Evolutionary conservation across 1,284 basidiomycete species (phyloP).

Genomic region (Dichomitus squalens): DNA sequence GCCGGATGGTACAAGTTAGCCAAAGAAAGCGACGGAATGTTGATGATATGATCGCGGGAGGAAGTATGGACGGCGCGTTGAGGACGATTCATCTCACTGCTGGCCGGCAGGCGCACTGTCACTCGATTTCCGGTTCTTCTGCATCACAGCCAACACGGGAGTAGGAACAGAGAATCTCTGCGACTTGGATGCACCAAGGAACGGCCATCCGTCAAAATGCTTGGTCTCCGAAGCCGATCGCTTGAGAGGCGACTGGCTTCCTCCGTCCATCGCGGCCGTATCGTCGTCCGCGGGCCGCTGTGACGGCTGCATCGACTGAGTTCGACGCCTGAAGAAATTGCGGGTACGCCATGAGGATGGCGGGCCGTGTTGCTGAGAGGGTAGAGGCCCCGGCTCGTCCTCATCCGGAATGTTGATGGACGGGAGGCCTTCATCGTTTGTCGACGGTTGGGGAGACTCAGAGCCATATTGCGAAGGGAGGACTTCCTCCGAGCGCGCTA

Average conservation of each 20-base stretch:
- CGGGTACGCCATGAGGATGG: slow-evolving; percentile 18
- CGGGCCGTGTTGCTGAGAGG: slow-evolving; percentile 13
- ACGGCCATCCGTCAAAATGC: slow-evolving; percentile 32
- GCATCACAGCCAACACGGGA: slow-evolving; percentile 16
- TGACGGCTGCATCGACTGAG: slow-evolving; percentile 29
- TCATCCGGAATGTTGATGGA: slow-evolving; percentile 29
- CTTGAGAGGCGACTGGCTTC: slow-evolving; percentile 10
- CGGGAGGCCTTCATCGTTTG: slow-evolving; percentile 11
- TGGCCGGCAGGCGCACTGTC: slow-evolving; percentile 18
- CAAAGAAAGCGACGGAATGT: not conserved
- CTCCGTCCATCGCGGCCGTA: not conserved
- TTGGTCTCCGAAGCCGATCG: slow-evolving; percentile 25
- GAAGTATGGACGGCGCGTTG: not conserved
- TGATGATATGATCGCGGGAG: not conserved
- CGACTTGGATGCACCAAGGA: slow-evolving; percentile 13
- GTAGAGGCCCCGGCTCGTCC: slow-evolving; percentile 6
- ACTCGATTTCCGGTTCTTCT: slow-evolving; percentile 16
- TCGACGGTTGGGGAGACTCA: slow-evolving; percentile 3
- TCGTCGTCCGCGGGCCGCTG: slow-evolving; percentile 20
- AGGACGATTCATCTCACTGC: not conserved
- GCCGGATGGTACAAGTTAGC: slow-evolving; percentile 21
- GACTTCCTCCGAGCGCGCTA: slow-evolving; percentile 13
- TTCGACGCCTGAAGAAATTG: slow-evolving; percentile 23
- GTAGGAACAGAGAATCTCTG: slow-evolving; percentile 24
- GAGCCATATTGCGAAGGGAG: not conserved